Evolutionary conservation across 768 basidiomycete species (phyloP).

Genomic region (Rhodotorula babjevae): DNA sequence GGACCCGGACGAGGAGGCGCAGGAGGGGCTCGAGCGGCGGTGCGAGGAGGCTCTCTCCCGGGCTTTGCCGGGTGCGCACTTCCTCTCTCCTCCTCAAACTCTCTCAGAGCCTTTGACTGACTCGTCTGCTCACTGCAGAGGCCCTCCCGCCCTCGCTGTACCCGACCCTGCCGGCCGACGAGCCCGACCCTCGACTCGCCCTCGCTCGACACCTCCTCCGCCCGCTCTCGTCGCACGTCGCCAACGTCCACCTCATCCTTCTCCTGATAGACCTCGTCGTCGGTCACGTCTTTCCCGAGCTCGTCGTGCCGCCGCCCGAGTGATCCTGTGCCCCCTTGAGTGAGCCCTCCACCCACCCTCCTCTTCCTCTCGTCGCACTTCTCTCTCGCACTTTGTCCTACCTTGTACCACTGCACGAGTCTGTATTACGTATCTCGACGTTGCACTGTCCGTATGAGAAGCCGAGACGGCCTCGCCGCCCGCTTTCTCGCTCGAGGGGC

Average conservation of each 20-base stretch:
- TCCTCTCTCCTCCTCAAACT: too few species aligned
- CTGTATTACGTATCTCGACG: too few species aligned
- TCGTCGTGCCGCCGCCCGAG: slow-evolving; percentile 49
- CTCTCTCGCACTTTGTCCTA: too few species aligned
- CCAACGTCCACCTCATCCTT: slow-evolving; percentile 73
- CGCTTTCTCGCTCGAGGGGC: too few species aligned
- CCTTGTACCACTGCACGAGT: too few species aligned
- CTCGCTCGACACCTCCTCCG: slow-evolving; percentile 41
- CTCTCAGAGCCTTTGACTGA: background rate
- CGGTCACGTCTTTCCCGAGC: slow-evolving; percentile 71
- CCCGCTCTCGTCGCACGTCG: slow-evolving; percentile 50
- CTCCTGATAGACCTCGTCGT: slow-evolving; percentile 69
- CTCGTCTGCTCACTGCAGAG: background rate
- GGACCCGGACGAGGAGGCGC: slow-evolving; percentile 74
- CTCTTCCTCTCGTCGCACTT: too few species aligned
- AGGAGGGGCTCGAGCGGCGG: slow-evolving; percentile 55
- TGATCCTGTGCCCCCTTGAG: background rate
- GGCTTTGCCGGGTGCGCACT: slow-evolving; percentile 50
- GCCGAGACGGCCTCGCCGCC: too few species aligned
- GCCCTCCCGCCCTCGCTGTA: background rate
- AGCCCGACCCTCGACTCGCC: slow-evolving; percentile 1
- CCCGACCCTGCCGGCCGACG: background rate
- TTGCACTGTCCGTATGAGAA: too few species aligned
- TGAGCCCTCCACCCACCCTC: too few species aligned
- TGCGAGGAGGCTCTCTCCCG: slow-evolving; percentile 51